Base-by-base conservation (phyloP, 305 asterid genomes). In the Solanum chacoense region DNA sequence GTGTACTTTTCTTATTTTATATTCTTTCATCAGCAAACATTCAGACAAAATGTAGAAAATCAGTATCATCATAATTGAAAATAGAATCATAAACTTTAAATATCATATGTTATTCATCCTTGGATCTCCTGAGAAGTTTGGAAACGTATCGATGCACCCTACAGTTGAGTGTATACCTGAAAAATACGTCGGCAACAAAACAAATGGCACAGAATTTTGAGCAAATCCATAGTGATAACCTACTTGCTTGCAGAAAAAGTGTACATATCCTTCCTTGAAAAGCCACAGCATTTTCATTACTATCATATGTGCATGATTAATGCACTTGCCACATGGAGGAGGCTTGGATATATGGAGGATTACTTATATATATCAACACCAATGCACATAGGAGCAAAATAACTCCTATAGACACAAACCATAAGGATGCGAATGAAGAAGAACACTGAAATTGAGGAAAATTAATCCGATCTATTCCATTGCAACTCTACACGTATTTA, bases 91-190 rank as follows among this genome's bases (percentile, higher is more conserved):
- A 22, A 34, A 35, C 50, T 76, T 42, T 22, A 76, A 36, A 35
- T 76, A 36, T 76, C 29, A 22, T 7, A 76, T 22, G 50, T 11
- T 35, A 76, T 76, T 35, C 50, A 86, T 96, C 95, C 91, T 94
- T 94, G 6, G 16, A 75, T 90, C 91, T 11, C 50, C 50, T 40
- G 50, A 96, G 92, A 87, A 96, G 88, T 88, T 80, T 94, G 69
- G 96, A 92, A n/a, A 95, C 96, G 8, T 6, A 45, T 40, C 93
- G 94, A 34, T 91, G 91, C 75, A 96, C 98, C 34, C 95, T 94
- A 85, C 92, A 89, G 92, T 96, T 96, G 92, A 96, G 91, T 10
- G 98, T 94, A 92, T 93, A 96, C 74, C 99, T 98, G 72, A 90
- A 93, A 85, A 95, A 24, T 65, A 94, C 88, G 88, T 98, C 99